A percentile compares a stretch with the other conserved stretches of the same genome.
Evolutionary conservation across 2,329 filamentous ascomycete species (phyloP).

Genomic region (Aciculosporium take): DNA sequence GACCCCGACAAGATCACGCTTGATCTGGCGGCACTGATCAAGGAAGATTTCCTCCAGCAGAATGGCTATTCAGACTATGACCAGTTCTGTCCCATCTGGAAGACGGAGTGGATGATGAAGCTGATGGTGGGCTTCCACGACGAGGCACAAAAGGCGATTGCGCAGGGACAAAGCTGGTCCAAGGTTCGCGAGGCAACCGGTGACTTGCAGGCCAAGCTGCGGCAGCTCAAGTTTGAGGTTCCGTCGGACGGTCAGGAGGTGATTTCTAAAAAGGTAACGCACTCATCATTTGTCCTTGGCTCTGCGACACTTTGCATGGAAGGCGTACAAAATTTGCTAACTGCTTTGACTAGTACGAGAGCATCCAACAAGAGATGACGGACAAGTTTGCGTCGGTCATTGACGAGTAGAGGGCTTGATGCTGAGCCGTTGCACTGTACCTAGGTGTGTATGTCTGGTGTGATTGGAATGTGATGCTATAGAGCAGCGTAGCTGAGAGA

Average conservation of each 20-base stretch:
- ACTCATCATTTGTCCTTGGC: no score
- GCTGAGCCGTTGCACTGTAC: constrained; percentile 1
- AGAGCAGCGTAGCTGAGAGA: constrained; percentile 10
- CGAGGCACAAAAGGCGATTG: constrained; percentile 87
- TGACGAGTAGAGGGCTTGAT: constrained; percentile 56
- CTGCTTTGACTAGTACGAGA: constrained; percentile 57
- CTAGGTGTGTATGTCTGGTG: constrained; percentile 5
- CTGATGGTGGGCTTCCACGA: constrained; percentile 97
- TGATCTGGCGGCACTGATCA: constrained; percentile 79
- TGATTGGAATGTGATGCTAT: constrained; percentile 14
- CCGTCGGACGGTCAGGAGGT: constrained; percentile 71
- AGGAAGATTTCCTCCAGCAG: constrained; percentile 98
- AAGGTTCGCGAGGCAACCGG: constrained; percentile 85
- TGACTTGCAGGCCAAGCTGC: constrained; percentile 71
- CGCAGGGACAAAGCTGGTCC: constrained; percentile 79
- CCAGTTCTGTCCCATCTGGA: constrained; percentile 98
- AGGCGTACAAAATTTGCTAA: not conserved
- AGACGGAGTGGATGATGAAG: constrained; percentile 99
- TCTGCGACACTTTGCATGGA: not conserved
- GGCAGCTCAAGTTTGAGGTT: constrained; percentile 94
- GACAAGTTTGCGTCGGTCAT: constrained; percentile 95
- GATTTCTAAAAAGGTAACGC: constrained; percentile 62
- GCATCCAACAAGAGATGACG: constrained; percentile 76
- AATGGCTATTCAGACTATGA: constrained; percentile 99
- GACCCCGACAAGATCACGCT: constrained; percentile 97